Evolutionary conservation across 768 basidiomycete species (phyloP).

Genomic region (Leccinum ochraceum): DNA sequence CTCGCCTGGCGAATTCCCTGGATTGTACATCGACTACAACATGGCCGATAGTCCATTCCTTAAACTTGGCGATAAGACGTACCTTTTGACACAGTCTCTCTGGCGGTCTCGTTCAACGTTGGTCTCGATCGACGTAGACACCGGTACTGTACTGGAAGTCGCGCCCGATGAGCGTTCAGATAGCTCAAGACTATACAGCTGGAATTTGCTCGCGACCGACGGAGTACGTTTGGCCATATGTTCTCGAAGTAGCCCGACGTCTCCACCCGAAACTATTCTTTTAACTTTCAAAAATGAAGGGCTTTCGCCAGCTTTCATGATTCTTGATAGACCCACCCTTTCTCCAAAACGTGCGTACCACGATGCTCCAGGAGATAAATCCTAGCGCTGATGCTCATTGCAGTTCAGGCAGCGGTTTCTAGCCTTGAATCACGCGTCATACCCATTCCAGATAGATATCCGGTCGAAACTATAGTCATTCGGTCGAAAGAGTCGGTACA

Average conservation of each 20-base stretch:
- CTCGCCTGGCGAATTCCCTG: slow-evolving; percentile 50
- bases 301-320: slow-evolving; percentile 1
- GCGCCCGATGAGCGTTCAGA: slow-evolving; percentile 12
- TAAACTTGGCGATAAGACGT: slow-evolving; percentile 11
- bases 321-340: slow-evolving; percentile 46
- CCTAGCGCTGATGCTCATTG: background rate
- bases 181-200: slow-evolving; percentile 41
- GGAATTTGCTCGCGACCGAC: slow-evolving; percentile 56
- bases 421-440: slow-evolving; percentile 45
- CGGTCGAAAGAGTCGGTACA: slow-evolving; percentile 26
- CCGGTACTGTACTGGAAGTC: slow-evolving; percentile 42
- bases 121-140: slow-evolving; percentile 43
- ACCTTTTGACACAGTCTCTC: slow-evolving; percentile 43
- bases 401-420: slow-evolving; percentile 48
- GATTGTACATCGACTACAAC: slow-evolving; percentile 56
- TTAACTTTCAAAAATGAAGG: slow-evolving; percentile 36
- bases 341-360: slow-evolving; percentile 39
- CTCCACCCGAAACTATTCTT: slow-evolving; percentile 51
- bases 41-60: slow-evolving; percentile 47
- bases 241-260: slow-evolving; percentile 47
- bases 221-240: slow-evolving; percentile 45
- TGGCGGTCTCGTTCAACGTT: slow-evolving; percentile 58
- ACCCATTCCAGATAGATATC: slow-evolving; percentile 48
- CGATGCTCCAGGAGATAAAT: background rate
- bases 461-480: slow-evolving; percentile 58